phyloP scores from a whole-genome alignment of 2,329 filamentous ascomycete genomes.

The Colletotrichum spinosum region DNA sequence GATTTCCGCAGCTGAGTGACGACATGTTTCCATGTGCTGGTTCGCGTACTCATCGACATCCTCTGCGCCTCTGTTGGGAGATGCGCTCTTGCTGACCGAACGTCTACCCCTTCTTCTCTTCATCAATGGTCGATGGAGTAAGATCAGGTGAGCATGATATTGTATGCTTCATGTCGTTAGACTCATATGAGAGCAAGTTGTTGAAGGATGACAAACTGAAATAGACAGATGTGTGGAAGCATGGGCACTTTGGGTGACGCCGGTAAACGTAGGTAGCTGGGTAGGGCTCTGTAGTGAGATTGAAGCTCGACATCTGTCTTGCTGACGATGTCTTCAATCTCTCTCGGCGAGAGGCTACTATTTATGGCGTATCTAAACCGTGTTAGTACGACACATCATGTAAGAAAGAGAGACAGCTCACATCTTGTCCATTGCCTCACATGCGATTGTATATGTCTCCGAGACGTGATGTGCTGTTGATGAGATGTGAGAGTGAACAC shows the following conservation, averaged over 20 bases:
- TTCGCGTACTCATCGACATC: constrained; percentile 6
- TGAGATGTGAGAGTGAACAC: constrained; percentile 34
- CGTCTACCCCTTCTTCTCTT: constrained; percentile 4
- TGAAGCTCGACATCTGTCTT: constrained; percentile 37
- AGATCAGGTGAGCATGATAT: constrained; percentile 40
- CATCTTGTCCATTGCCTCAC: constrained; percentile 39
- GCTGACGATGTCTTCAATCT: constrained; percentile 36
- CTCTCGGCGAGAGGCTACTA: constrained; percentile 16
- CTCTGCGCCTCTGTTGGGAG: neutral
- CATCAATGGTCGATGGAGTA: constrained; percentile 40
- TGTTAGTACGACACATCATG: neutral
- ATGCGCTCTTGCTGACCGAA: neutral
- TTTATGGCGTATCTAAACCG: constrained; percentile 17
- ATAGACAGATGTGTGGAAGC: constrained; percentile 41
- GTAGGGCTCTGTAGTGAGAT: constrained; percentile 36
- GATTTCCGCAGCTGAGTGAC: constrained; percentile 40
- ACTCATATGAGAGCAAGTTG: neutral
- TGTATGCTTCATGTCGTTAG: constrained; percentile 37
- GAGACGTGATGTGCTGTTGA: constrained; percentile 37
- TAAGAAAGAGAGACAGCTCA: neutral
- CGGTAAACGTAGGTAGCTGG: constrained; percentile 36
- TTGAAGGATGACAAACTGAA: constrained; percentile 38
- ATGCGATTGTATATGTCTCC: constrained; percentile 37
- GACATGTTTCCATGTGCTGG: constrained; percentile 38
- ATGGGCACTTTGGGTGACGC: constrained; percentile 30